Evolutionary conservation across 2,329 filamentous ascomycete species (phyloP), one percentile per base, ranked within the genome.

Genomic region (Trichoderma simmonsii): DNA sequence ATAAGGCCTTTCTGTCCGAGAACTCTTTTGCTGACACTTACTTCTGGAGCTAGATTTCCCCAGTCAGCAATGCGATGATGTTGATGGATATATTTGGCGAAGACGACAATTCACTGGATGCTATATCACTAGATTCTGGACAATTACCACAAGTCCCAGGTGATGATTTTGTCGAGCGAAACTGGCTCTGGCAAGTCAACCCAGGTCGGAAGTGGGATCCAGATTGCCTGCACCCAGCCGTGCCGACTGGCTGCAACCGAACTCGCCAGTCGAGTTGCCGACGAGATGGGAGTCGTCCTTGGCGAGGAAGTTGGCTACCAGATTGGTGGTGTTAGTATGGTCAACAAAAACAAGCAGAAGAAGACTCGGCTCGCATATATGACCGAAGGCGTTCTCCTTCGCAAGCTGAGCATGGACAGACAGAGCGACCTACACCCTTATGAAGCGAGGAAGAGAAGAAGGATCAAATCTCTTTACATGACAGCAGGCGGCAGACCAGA

Each of bases 211-310:
- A 73, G 66, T 51, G 93, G 91, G 6, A 85, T 91, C 79, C 95
- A 93, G 79, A 87, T 97, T n/a, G 94, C 92, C 3, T 96, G 93
- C 78, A 97, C 94, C 0, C 94, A 97, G 76, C 94, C 94, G 5
- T 90, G 94, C 75, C 21, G 24, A 7, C 36, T 65, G 14, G 59
- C 59, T 15, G 59, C n/a, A 21, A 63, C 14, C 2, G 60, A 63
- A 34, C 60, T 63, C 14, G 60, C 34, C 60, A 63, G 24, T 12
- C 34, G 34, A 5, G 34, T 63, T 28, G 8, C 60, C 15, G 34
- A 43, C 4, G 60, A 63, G 15, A 63, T 63, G 34, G 24, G 34
- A 3, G 60, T 48, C 9, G 15, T 12, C 12, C 24, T 63, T 5
- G 36, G 60, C 8, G 60, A 63, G 3, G 60, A 63, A 48, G 60